phyloP scores from a whole-genome alignment of 164 flowering plant species.

The Piper betle region DNA sequence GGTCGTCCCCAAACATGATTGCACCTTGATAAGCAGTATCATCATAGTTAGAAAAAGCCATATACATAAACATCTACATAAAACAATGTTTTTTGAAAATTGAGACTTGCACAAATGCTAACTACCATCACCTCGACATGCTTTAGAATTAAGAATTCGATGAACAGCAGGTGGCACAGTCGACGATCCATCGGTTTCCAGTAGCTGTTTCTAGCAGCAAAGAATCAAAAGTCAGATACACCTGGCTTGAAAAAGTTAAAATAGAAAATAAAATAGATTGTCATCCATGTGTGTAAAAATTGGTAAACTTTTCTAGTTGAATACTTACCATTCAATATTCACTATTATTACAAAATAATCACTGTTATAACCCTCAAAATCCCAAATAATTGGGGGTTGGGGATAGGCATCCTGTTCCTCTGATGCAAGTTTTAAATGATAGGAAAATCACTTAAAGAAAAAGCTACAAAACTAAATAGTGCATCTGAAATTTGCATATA shows the following conservation, averaged over 20 bases:
- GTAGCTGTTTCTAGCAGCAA: constrained; percentile 34
- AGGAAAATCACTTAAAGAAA: not conserved
- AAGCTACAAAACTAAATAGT: not conserved
- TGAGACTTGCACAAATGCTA: not conserved
- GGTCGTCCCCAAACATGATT: constrained; percentile 91
- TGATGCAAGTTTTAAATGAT: too few relatives aligned
- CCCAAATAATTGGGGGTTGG: too few relatives aligned
- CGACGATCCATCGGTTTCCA: constrained; percentile 92
- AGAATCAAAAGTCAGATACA: not conserved
- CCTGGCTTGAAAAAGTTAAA: not conserved
- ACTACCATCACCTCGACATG: constrained; percentile 68
- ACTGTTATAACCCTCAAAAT: too few relatives aligned
- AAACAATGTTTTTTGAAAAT: not conserved
- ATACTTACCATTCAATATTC: too few relatives aligned
- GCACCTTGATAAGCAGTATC: constrained; percentile 43
- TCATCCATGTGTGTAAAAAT: too few relatives aligned
- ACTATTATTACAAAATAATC: too few relatives aligned
- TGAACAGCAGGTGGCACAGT: constrained; percentile 73
- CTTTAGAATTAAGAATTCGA: constrained; percentile 75
- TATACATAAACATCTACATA: not conserved
- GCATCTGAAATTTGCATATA: too few relatives aligned
- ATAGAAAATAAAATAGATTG: too few relatives aligned
- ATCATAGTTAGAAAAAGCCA: not conserved
- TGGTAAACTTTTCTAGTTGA: too few relatives aligned
- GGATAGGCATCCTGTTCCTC: too few relatives aligned